phyloP scores from a whole-genome alignment of 768 basidiomycete genomes.

The Kondoa malvinella region DNA sequence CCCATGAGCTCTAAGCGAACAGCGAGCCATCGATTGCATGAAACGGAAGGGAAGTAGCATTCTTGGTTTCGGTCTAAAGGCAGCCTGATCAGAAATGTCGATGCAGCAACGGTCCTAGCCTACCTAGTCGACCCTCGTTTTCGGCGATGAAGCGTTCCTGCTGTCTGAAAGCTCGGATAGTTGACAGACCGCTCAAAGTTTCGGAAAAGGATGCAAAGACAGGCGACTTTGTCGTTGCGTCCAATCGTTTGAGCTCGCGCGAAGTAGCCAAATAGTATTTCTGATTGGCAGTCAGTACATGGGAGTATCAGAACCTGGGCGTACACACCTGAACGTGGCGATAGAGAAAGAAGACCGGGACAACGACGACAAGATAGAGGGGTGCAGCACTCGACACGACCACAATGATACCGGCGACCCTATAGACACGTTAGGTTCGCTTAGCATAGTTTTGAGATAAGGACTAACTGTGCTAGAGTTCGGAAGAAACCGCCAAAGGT shows the following conservation, averaged over 20 bases:
- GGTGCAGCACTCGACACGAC: constrained; percentile 31
- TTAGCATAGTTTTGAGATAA: too few relatives aligned
- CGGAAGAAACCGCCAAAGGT: constrained; percentile 57
- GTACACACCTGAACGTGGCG: too few relatives aligned
- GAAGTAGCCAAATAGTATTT: constrained; percentile 75
- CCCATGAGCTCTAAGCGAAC: constrained; percentile 28
- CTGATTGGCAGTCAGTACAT: too few relatives aligned
- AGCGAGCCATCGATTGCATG: constrained; percentile 40
- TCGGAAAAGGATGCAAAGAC: constrained; percentile 53
- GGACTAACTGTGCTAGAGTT: constrained; percentile 33
- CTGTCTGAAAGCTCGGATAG: constrained; percentile 64
- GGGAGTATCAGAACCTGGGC: too few relatives aligned
- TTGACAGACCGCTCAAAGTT: constrained; percentile 48
- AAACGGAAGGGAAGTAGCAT: constrained; percentile 49
- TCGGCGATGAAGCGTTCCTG: constrained; percentile 49
- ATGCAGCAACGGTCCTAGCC: constrained; percentile 31
- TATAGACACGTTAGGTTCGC: too few relatives aligned
- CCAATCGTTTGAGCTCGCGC: constrained; percentile 71
- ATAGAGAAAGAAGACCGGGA: constrained; percentile 71
- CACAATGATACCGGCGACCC: constrained; percentile 24
- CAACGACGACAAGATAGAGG: constrained; percentile 55
- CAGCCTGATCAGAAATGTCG: constrained; percentile 38
- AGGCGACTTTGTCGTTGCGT: constrained; percentile 73
- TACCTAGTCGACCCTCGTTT: constrained; percentile 37
- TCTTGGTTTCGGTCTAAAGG: constrained; percentile 43